Evolutionary conservation across 2,329 filamentous ascomycete genomes (phyloP), one percentile per base, ranked within the genome.

Genomic region (Lecanicillium sp.): DNA sequence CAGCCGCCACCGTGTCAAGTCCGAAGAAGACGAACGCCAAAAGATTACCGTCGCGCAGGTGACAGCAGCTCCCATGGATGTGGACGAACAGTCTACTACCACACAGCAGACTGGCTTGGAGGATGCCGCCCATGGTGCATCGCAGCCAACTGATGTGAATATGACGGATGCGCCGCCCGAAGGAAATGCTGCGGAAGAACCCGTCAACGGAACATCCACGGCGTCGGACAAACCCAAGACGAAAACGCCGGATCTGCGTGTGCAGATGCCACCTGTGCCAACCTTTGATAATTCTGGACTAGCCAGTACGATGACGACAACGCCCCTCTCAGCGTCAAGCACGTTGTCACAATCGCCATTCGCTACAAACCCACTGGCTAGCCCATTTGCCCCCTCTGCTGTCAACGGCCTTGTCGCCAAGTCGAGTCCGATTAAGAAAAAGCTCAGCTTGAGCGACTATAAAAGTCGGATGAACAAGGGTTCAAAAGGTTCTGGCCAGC

Each of bases 401-500:
- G 51, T 65, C 25, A 74, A 71, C 40, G 66, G 69, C 12, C 48
- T 62, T 8, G 55, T 55, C 5, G 65, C 65, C 9, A 65, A 68
- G 17, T 74, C 75, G 3, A 81, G 75, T 45, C 78, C 79, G 3
- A 62, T 77, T 22, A 81, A 80, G 59, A 82, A 83, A 65, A 82
- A 81, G 56, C 60, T 83, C 28, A 81, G 75, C 45, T 56, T 82
- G 2, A 81, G 77, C 49, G 79, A 82, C 50, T 83, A 83, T 50
- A 78, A 75, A 54, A 75, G 71, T 46, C 65, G 73, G 36, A 66
- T 71, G 60, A 73, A 71, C 50, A 79, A 77, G 51, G 68, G 68
- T 3, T 67, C 68, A 3, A 67, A 49, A 53, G 49, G 65, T 38
- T 47, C 54, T 9, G 54, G 52, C 3, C 46, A 48, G 27, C 45